phyloP scores from a whole-genome alignment of 2,329 filamentous ascomycete genomes.

The Hypoxylon sp. region DNA sequence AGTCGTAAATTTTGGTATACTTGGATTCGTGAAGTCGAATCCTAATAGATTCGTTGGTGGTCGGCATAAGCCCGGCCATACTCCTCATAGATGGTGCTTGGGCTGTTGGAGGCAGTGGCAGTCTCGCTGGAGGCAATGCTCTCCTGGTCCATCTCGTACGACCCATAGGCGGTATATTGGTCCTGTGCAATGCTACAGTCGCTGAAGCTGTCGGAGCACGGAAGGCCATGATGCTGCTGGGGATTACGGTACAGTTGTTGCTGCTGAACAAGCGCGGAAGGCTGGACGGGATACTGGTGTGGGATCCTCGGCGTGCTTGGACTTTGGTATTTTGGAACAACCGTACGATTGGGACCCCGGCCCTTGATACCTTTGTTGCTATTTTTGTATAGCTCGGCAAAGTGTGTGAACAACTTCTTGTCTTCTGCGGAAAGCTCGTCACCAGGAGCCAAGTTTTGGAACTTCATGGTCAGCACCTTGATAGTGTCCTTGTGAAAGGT shows the following conservation, averaged over 20 bases:
- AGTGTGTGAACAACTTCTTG: constrained; percentile 85
- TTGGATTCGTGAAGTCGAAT: not conserved
- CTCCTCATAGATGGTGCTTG: constrained; percentile 59
- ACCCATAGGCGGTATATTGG: constrained; percentile 56
- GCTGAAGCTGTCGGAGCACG: constrained; percentile 22
- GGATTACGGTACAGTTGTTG: constrained; percentile 45
- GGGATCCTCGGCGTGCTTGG: constrained; percentile 34
- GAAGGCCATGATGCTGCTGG: constrained; percentile 38
- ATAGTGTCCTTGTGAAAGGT: constrained; percentile 88
- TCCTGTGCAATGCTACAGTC: constrained; percentile 45
- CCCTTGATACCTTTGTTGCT: constrained; percentile 99
- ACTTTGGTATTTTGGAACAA: constrained; percentile 56
- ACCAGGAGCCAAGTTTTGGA: constrained; percentile 69
- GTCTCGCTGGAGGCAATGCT: constrained; percentile 52
- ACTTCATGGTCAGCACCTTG: constrained; percentile 75
- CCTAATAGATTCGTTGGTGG: constrained; percentile 54
- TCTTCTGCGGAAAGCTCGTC: constrained; percentile 77
- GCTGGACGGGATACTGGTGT: constrained; percentile 43
- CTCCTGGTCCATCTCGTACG: constrained; percentile 62
- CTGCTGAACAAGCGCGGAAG: constrained; percentile 8
- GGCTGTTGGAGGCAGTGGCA: constrained; percentile 53
- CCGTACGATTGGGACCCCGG: constrained; percentile 84
- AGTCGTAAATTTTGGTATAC: constrained; percentile 15
- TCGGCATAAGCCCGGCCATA: constrained; percentile 58
- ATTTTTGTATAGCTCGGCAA: constrained; percentile 92